Conservation (phyloP, 2,329 filamentous ascomycete species). For the Colletotrichum siamense region DNA sequence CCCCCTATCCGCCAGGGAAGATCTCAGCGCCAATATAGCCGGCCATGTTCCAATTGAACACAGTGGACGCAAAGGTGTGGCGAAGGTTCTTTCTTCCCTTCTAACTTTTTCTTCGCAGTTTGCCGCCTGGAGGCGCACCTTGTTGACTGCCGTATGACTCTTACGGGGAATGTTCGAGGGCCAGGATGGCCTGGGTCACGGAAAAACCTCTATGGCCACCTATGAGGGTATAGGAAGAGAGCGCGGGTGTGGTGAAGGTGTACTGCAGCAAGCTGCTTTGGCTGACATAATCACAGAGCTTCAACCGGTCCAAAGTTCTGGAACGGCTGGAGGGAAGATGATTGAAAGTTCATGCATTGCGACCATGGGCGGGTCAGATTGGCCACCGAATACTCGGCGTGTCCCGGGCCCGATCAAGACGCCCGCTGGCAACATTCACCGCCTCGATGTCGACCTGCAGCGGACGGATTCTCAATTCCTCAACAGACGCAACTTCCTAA, state of each 20-base stretch:
- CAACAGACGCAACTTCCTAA: neutral
- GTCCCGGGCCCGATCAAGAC: neutral
- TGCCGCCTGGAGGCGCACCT: too few relatives aligned
- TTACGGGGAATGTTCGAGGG: too few relatives aligned
- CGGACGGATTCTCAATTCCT: too few relatives aligned
- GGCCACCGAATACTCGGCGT: neutral
- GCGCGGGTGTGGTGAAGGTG: too few relatives aligned
- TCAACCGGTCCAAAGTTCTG: neutral
- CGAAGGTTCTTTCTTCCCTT: too few relatives aligned
- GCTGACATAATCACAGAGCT: neutral
- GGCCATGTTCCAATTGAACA: neutral
- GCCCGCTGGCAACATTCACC: neutral
- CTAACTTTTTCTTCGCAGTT: too few relatives aligned
- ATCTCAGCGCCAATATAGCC: neutral
- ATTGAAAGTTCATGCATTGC: neutral
- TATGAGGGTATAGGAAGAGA: too few relatives aligned
- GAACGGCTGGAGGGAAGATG: neutral
- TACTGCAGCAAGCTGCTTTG: neutral
- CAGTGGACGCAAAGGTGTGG: neutral
- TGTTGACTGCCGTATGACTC: too few relatives aligned
- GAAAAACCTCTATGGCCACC: too few relatives aligned
- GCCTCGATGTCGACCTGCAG: too few relatives aligned
- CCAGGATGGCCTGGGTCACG: too few relatives aligned
- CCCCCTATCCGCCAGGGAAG: neutral
- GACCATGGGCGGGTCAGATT: neutral